These are phyloP conservation scores for Zygosaccharomyces kombuchaensis DNA, from an alignment of 805 yeast species.

Conservation along the genomic window DNA sequence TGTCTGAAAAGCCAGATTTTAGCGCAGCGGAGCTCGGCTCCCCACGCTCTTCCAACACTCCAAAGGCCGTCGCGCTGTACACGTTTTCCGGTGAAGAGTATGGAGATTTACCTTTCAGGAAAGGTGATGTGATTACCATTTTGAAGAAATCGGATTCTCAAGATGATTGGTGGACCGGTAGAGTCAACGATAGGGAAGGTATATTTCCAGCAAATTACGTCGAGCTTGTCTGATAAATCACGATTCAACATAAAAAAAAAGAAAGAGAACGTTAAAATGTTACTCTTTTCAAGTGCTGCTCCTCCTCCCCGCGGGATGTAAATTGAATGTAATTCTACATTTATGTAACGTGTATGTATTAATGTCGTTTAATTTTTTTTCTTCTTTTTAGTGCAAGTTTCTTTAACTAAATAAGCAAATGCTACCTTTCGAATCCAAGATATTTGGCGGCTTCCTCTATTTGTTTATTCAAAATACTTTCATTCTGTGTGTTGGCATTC, in stretches of 20 bases:
- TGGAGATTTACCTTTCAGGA: slow-evolving; percentile 90
- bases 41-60: slow-evolving; percentile 37
- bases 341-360: slow-evolving; percentile 8
- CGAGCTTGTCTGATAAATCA: slow-evolving; percentile 46
- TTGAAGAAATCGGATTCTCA: slow-evolving; percentile 79
- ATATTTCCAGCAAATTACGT: slow-evolving; percentile 98
- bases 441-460: slow-evolving; percentile 27
- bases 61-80: slow-evolving; percentile 86
- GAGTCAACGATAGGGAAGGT: slow-evolving; percentile 76
- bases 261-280: not conserved
- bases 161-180: slow-evolving; percentile 99
- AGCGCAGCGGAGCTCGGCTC: slow-evolving; percentile 23
- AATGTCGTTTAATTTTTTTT: slow-evolving; percentile 2
- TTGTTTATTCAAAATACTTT: slow-evolving; percentile 24
- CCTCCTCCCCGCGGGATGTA: not conserved
- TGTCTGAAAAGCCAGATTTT: slow-evolving; percentile 41
- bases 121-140: slow-evolving; percentile 90
- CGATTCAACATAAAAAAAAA: not conserved
- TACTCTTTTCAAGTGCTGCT: not conserved
- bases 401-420: not conserved
- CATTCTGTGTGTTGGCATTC: slow-evolving; percentile 23
- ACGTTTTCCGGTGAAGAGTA: slow-evolving; percentile 86
- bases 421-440: slow-evolving; percentile 24
- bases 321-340: not conserved
- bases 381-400: not conserved